Percentiles rank a stretch among this genome's conserved stretches.
These are phyloP conservation scores for Metschnikowia orientalis DNA, from an alignment of 805 yeast species.

Conservation along the genomic window DNA sequence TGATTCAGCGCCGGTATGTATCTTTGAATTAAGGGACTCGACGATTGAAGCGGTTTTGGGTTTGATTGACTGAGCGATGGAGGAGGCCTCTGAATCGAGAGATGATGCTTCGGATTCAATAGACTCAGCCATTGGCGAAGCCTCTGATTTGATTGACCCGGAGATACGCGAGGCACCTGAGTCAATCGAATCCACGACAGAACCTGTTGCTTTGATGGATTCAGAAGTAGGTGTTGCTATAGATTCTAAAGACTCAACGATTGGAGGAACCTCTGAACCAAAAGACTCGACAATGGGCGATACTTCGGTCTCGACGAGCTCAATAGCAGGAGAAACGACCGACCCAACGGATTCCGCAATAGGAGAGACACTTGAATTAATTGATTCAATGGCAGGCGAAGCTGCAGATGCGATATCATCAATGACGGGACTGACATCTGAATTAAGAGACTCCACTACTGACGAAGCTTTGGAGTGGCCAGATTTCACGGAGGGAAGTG, in stretches of 20 bases:
- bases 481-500: slow-evolving; percentile 4
- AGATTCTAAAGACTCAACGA: not conserved
- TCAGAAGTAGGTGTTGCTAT: not conserved
- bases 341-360: not conserved
- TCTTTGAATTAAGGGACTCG: slow-evolving; percentile 1
- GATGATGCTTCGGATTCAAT: slow-evolving; percentile 1
- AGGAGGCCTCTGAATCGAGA: too few relatives aligned
- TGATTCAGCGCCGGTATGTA: not conserved
- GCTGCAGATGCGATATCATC: slow-evolving; percentile 1
- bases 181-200: too few relatives aligned
- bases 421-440: not conserved
- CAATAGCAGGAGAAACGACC: not conserved
- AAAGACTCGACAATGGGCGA: slow-evolving; percentile 14
- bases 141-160: too few relatives aligned
- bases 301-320: not conserved
- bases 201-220: too few relatives aligned
- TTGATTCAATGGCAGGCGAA: slow-evolving; percentile 1
- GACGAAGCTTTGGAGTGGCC: slow-evolving; percentile 2
- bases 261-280: not conserved
- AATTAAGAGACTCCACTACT: slow-evolving; percentile 1
- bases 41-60: slow-evolving; percentile 3
- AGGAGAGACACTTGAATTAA: not conserved
- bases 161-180: too few relatives aligned
- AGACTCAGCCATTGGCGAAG: not conserved
- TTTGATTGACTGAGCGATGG: slow-evolving; percentile 1